phyloP scores from a whole-genome alignment of 2,329 filamentous ascomycete genomes.

The Botrytis galanthina region DNA sequence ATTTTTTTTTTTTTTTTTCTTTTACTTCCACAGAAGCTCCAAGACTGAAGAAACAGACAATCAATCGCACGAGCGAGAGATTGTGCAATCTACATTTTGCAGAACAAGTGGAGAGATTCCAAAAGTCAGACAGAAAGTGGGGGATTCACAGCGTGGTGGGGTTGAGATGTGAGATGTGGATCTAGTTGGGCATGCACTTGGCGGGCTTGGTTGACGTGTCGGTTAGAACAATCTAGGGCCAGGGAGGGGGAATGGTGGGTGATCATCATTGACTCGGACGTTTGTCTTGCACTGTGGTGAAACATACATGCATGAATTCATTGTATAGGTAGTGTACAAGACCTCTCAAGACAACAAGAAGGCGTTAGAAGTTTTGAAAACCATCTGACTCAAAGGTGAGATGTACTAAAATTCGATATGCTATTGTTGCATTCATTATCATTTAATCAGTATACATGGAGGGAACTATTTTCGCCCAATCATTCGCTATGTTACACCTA shows the following conservation, averaged over 20 bases:
- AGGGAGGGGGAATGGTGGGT: neutral
- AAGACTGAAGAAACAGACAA: too few species aligned
- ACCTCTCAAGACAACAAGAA: neutral
- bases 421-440: conserved; percentile 17
- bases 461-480: conserved; percentile 7
- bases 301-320: neutral
- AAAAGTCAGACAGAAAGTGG: neutral
- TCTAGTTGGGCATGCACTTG: too few species aligned
- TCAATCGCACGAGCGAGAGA: too few species aligned
- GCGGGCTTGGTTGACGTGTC: neutral
- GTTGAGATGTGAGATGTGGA: neutral
- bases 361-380: neutral
- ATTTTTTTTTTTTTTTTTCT: too few species aligned
- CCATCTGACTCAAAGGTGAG: neutral
- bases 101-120: neutral
- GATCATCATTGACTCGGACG: neutral
- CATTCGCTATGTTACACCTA: conserved; percentile 16
- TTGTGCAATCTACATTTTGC: neutral
- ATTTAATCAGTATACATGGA: conserved; percentile 7
- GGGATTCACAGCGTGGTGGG: neutral
- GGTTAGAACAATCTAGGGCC: neutral
- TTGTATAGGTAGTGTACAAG: neutral
- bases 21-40: too few species aligned
- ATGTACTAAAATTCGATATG: conserved; percentile 3
- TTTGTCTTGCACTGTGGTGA: neutral